Conservation (phyloP, 805 yeast genomes). For the Nakazawaea ishiwadae region DNA sequence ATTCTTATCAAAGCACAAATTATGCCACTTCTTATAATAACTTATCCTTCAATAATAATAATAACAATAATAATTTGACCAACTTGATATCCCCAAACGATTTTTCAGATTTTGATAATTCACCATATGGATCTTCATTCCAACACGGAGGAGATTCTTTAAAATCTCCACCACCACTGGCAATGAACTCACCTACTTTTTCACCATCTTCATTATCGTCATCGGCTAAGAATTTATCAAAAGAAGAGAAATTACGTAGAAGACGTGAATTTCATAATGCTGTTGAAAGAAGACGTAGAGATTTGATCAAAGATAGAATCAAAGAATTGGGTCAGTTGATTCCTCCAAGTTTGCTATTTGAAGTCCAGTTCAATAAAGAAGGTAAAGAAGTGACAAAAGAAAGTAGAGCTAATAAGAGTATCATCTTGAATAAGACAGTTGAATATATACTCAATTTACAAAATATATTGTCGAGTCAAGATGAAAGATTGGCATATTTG, state of each 20-base stretch:
- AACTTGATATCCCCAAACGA: conserved; percentile 26
- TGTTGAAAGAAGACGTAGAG: conserved; percentile 89
- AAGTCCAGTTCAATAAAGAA: conserved; percentile 21
- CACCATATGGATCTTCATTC: conserved; percentile 29
- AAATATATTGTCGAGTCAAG: conserved; percentile 55
- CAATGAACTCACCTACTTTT: conserved; percentile 26
- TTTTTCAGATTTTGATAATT: conserved; percentile 26
- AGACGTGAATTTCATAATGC: conserved; percentile 91
- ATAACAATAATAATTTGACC: conserved; percentile 27
- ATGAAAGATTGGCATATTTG: conserved; percentile 38
- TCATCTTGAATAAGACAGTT: conserved; percentile 71
- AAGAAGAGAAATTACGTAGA: conserved; percentile 70
- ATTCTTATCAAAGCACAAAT: conserved; percentile 4
- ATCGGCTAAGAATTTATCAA: conserved; percentile 34
- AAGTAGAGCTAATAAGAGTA: conserved; percentile 77
- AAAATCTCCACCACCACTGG: conserved; percentile 25
- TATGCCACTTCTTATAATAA: conserved; percentile 11
- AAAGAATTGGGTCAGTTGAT: conserved; percentile 77
- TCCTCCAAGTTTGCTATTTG: conserved; percentile 66
- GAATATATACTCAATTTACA: conserved; percentile 70
- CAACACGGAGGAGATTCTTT: conserved; percentile 20
- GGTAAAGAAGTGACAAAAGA: conserved; percentile 42
- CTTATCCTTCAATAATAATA: conserved; percentile 2
- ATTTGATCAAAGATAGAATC: conserved; percentile 82
- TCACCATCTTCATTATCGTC: conserved; percentile 29